Conservation (phyloP, 106 monocot species). For the Phalaenopsis equestris region DNA sequence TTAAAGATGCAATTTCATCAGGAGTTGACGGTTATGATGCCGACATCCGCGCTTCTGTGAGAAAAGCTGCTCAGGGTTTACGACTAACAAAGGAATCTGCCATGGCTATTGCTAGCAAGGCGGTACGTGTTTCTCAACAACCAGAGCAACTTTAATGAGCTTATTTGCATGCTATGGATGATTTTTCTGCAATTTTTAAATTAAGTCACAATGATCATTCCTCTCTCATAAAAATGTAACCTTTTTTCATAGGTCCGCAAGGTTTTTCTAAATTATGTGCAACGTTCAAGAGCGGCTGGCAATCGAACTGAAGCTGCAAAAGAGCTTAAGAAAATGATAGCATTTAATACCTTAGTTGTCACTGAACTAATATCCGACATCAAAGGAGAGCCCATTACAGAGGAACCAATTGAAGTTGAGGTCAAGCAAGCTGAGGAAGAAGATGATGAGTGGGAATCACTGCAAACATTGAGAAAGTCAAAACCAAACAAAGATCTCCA, state of each 20-base stretch:
- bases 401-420: conserved; percentile 36
- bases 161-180: too few relatives aligned
- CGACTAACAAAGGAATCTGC: conserved; percentile 73
- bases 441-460: conserved; percentile 76
- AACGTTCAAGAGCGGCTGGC: conserved; percentile 57
- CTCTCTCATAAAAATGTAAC: background rate
- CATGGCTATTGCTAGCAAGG: conserved; percentile 82
- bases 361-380: conserved; percentile 84
- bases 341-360: conserved; percentile 76
- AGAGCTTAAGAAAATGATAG: conserved; percentile 92
- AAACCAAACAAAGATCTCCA: conserved; percentile 59
- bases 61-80: conserved; percentile 84
- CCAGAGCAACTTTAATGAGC: background rate
- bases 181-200: too few relatives aligned
- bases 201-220: background rate
- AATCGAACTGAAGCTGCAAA: conserved; percentile 74
- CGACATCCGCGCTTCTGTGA: conserved; percentile 65
- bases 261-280: conserved; percentile 70
- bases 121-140: conserved; percentile 29
- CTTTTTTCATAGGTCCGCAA: conserved; percentile 55
- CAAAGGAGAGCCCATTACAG: conserved; percentile 64
- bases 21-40: conserved; percentile 95
- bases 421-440: conserved; percentile 32
- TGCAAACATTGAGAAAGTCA: conserved; percentile 73
- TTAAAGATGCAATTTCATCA: conserved; percentile 87